Base-by-base conservation (phyloP, 495 filamentous ascomycete species). In the Daldinia vernicosa region DNA sequence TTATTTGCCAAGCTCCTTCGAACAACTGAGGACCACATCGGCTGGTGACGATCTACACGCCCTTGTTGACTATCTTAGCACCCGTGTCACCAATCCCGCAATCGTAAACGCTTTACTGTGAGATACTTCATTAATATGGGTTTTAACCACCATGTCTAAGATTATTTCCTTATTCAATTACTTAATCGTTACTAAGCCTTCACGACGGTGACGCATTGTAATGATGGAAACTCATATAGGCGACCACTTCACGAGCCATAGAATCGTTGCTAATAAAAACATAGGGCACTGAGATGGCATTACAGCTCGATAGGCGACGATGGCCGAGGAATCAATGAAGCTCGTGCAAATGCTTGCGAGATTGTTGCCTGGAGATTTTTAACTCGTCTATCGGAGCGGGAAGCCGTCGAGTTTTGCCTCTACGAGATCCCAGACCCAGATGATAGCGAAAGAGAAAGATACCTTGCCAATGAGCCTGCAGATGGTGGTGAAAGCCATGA, bases 321-420 rank as follows among this genome's bases (percentile, higher is more conserved):
- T 70, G 90, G 92, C 69, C 88, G 88, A 70, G 90, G 90, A 0
- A 73, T 95, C 33, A 90, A 90, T 72, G 88, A 92, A 61, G 90
- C 91, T 56, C 85, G 95, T 69, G 93, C 92, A 4, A 86, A 89
- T 77, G 94, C 92, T 26, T 97, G 94, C 77, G 94, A 98, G 80
- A 92, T 95, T 69, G 91, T 96, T 17, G 95, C 95, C 28, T 97
- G 94, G 91, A 87, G 94, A 51, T 94, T 95, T 69, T 83, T 97
- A 47, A 89, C 89, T 35, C 90, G 89, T 75, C 79, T 97, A 24
- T 90, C 92, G 4, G 91, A 94, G 66, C 82, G 88, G 30, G 95
- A 97, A 72, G 88, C 89, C 9, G 90, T 97, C 39, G 91, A 95
- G 43, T 93, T 89, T 70, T 88, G 95, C 52, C 84, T 97, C n/a